Evolutionary conservation across 2,329 filamentous ascomycete species (phyloP).

Genomic region (Curvularia spicifera): DNA sequence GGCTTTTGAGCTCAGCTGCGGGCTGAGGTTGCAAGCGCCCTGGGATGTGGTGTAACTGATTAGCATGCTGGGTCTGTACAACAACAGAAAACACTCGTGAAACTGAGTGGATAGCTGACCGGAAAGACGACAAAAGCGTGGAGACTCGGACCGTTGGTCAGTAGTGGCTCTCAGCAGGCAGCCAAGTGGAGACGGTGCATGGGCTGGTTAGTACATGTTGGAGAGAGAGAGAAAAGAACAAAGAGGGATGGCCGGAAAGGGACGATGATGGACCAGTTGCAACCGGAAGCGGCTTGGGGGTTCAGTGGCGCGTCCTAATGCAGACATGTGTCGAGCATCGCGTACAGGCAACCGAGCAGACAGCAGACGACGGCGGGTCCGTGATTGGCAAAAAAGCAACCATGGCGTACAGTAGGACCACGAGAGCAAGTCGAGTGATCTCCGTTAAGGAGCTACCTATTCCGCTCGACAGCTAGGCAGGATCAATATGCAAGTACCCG

Average conservation of each 20-base stretch:
- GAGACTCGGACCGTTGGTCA: conserved; percentile 9
- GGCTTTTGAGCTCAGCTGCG: conserved; percentile 5
- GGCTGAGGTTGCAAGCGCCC: conserved; percentile 1
- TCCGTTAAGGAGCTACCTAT: conserved; percentile 6
- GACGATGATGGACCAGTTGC: neutral
- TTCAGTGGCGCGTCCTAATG: conserved; percentile 1
- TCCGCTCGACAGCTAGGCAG: conserved; percentile 2
- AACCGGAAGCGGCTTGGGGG: conserved; percentile 3
- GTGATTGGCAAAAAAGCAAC: conserved; percentile 6
- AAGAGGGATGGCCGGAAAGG: neutral
- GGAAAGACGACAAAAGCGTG: neutral
- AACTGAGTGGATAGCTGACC: conserved; percentile 5
- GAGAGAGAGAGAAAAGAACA: neutral
- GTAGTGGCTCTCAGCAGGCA: conserved; percentile 1
- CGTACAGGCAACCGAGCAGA: conserved; percentile 4
- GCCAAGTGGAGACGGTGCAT: conserved; percentile 2
- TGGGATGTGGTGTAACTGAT: conserved; percentile 10
- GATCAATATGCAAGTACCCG: conserved; percentile 14
- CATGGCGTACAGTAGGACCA: neutral
- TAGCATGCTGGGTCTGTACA: conserved; percentile 10
- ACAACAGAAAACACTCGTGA: conserved; percentile 16
- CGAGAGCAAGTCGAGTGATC: neutral
- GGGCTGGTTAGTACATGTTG: neutral
- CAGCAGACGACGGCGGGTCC: neutral
- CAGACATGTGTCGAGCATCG: conserved; percentile 3